phyloP scores from a whole-genome alignment of 768 basidiomycete species.

The Lactarius tabidus region DNA sequence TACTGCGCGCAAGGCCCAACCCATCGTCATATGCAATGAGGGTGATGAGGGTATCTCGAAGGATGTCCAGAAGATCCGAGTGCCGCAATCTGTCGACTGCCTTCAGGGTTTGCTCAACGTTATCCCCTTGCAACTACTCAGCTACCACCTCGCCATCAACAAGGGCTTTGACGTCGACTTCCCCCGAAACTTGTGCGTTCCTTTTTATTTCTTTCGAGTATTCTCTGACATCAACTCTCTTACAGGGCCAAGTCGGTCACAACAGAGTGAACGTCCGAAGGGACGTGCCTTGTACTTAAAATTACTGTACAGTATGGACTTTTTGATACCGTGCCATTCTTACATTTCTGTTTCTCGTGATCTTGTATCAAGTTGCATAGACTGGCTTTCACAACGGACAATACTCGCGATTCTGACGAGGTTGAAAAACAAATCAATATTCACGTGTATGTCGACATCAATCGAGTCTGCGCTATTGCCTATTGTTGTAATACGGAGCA shows the following conservation, averaged over 20 bases:
- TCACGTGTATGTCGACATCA: no score
- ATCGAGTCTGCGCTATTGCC: no score
- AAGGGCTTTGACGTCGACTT: conserved; percentile 98
- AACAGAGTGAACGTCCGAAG: conserved; percentile 29
- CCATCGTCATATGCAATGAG: conserved; percentile 94
- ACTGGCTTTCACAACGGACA: neutral
- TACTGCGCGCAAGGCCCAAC: conserved; percentile 93
- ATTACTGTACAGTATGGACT: conserved; percentile 15
- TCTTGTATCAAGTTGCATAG: conserved; percentile 16
- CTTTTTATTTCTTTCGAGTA: neutral
- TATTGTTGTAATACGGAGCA: no score
- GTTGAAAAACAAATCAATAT: no score
- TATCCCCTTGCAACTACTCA: conserved; percentile 91
- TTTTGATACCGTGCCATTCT: conserved; percentile 7
- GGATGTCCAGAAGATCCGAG: conserved; percentile 83
- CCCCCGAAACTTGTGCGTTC: conserved; percentile 86
- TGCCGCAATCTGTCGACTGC: conserved; percentile 91
- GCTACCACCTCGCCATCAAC: conserved; percentile 93
- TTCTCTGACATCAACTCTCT: neutral
- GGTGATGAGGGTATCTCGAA: conserved; percentile 75
- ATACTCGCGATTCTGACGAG: neutral
- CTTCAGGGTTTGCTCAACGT: conserved; percentile 96
- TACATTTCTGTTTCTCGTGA: neutral
- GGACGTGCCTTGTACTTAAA: neutral
- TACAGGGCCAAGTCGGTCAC: conserved; percentile 36